Evolutionary conservation across 2,329 filamentous ascomycete genomes (phyloP).

Genomic region (Aureobasidium sp.): DNA sequence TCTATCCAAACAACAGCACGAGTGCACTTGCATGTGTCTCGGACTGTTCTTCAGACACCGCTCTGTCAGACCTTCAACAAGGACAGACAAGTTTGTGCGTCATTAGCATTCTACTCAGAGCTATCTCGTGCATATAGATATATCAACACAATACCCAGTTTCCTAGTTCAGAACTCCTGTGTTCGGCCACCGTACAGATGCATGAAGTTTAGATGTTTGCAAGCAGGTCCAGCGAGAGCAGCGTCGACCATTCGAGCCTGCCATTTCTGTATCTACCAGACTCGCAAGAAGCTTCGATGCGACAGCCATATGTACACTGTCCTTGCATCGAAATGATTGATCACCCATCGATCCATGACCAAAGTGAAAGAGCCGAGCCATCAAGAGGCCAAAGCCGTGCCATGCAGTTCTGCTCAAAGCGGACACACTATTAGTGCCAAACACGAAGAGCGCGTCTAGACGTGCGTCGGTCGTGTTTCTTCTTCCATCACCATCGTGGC

Average conservation of each 20-base stretch:
- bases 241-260: not conserved
- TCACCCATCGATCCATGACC: not conserved
- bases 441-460: conserved; percentile 6
- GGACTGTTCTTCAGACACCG: not conserved
- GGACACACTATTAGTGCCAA: conserved; percentile 5
- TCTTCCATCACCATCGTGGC: not conserved
- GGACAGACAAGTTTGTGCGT: not conserved
- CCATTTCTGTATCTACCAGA: not conserved
- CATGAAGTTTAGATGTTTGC: not conserved
- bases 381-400: not conserved
- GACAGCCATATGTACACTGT: not conserved
- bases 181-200: not conserved
- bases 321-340: not conserved
- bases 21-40: not conserved
- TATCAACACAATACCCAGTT: not conserved
- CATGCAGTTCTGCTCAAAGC: not conserved
- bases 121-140: not conserved
- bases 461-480: not conserved
- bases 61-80: not conserved
- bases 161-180: not conserved
- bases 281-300: not conserved
- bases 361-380: not conserved
- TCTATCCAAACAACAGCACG: not conserved
- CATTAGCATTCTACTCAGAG: not conserved
- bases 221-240: not conserved